Conservation (phyloP, 1,284 basidiomycete genomes). For the Austroboletus niveus region DNA sequence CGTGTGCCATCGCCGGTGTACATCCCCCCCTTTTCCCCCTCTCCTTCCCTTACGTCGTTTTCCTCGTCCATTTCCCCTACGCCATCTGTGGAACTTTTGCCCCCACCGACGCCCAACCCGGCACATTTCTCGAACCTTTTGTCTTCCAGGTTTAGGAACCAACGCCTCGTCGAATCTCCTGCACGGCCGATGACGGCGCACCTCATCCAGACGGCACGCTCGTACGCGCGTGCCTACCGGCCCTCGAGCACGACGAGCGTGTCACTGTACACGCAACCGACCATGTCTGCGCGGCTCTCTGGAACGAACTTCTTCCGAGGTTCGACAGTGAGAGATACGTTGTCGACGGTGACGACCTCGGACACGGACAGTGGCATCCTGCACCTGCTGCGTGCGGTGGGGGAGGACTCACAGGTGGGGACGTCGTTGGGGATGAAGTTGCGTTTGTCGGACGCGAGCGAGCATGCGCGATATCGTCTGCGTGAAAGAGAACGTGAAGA, state of each 20-base stretch:
- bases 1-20: slow-evolving; percentile 26
- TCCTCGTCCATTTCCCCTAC: slow-evolving; percentile 19
- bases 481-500: slow-evolving; percentile 25
- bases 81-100: slow-evolving; percentile 16
- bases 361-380: slow-evolving; percentile 23
- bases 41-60: slow-evolving; percentile 11
- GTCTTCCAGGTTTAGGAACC: slow-evolving; percentile 21
- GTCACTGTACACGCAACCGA: slow-evolving; percentile 18
- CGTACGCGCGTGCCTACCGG: slow-evolving; percentile 17
- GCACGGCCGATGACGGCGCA: slow-evolving; percentile 15
- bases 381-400: slow-evolving; percentile 7
- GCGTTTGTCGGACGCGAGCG: slow-evolving; percentile 28
- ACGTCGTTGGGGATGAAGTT: slow-evolving; percentile 18
- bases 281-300: slow-evolving; percentile 4
- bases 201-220: slow-evolving; percentile 17
- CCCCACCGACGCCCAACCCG: not conserved
- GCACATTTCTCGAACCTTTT: slow-evolving; percentile 22
- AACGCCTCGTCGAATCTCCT: slow-evolving; percentile 2
- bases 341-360: slow-evolving; percentile 27
- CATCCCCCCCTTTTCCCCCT: slow-evolving; percentile 21
- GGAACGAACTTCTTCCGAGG: slow-evolving; percentile 12
- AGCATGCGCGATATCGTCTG: slow-evolving; percentile 21
- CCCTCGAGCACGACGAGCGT: slow-evolving; percentile 11
- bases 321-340: slow-evolving; percentile 14
- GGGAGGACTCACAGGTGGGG: slow-evolving; percentile 4